These are phyloP conservation scores for Eutrema heterophyllum DNA, from an alignment of 345 rosid genomes.

Conservation along the genomic window DNA sequence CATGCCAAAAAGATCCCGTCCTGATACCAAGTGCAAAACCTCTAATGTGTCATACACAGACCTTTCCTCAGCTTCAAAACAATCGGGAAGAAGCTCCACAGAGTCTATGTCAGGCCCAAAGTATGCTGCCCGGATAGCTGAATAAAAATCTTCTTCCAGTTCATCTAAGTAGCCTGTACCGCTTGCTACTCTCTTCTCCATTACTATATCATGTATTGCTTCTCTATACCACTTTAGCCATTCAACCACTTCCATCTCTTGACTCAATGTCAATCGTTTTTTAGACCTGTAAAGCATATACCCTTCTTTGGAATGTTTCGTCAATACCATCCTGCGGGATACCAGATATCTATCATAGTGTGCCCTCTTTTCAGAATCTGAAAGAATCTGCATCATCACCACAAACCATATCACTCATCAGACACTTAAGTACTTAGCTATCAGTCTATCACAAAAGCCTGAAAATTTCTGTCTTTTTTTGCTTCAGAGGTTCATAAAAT, in stretches of 20 bases:
- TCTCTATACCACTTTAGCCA: conserved; percentile 89
- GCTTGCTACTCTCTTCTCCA: conserved; percentile 59
- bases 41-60: conserved; percentile 69
- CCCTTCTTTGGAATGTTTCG: conserved; percentile 39
- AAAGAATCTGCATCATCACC: conserved; percentile 69
- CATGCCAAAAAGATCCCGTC: conserved; percentile 89
- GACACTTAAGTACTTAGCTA: too few species aligned
- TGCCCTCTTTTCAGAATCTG: conserved; percentile 62
- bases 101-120: conserved; percentile 85
- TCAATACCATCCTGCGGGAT: conserved; percentile 51
- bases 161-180: conserved; percentile 68
- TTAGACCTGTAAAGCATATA: conserved; percentile 38
- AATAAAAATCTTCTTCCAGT: conserved; percentile 81
- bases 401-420: conserved; percentile 7
- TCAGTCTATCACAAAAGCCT: conserved; percentile 9
- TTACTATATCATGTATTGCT: conserved; percentile 64
- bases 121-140: conserved; percentile 72
- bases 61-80: conserved; percentile 97
- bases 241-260: conserved; percentile 88
- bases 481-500: not conserved
- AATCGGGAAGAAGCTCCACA: conserved; percentile 75
- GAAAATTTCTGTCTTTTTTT: not conserved
- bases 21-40: conserved; percentile 89
- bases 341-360: conserved; percentile 63
- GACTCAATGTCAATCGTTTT: conserved; percentile 30